These are phyloP conservation scores for Vaccinium darrowii DNA, from an alignment of 148 eudicot species.

Conservation along the genomic window DNA sequence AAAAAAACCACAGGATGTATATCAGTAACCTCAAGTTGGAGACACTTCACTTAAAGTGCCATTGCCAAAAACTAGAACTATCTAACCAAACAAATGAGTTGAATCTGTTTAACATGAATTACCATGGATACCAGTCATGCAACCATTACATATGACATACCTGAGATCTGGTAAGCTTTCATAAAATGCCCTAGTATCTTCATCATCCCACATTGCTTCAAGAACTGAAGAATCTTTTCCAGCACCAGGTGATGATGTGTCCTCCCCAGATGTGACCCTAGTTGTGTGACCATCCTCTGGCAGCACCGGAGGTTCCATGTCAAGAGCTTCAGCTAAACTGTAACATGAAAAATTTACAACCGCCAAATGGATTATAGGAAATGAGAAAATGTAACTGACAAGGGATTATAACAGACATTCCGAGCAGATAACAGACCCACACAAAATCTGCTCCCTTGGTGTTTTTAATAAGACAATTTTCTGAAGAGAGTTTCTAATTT, in stretches of 20 bases:
- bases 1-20: conserved; percentile 11
- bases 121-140: not conserved
- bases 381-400: conserved; percentile 11
- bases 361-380: conserved; percentile 4
- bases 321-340: conserved; percentile 98
- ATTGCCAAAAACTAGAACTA: conserved; percentile 8
- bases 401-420: conserved; percentile 8
- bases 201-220: conserved; percentile 97
- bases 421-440: not conserved
- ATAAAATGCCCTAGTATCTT: conserved; percentile 91
- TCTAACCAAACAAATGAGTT: conserved; percentile 1
- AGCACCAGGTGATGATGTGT: conserved; percentile 48
- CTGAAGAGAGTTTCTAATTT: not conserved
- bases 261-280: conserved; percentile 84
- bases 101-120: not conserved
- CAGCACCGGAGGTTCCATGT: conserved; percentile 89
- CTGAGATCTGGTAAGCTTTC: conserved; percentile 96
- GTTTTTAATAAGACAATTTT: not conserved
- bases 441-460: too few species aligned
- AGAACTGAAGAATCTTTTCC: conserved; percentile 71
- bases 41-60: not conserved
- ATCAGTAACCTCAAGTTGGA: conserved; percentile 10
- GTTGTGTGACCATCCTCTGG: conserved; percentile 99
- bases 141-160: conserved; percentile 36
- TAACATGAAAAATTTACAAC: conserved; percentile 9